Base-by-base conservation (phyloP, 139 green algal species). In the Chlorella ohadii region DNA sequence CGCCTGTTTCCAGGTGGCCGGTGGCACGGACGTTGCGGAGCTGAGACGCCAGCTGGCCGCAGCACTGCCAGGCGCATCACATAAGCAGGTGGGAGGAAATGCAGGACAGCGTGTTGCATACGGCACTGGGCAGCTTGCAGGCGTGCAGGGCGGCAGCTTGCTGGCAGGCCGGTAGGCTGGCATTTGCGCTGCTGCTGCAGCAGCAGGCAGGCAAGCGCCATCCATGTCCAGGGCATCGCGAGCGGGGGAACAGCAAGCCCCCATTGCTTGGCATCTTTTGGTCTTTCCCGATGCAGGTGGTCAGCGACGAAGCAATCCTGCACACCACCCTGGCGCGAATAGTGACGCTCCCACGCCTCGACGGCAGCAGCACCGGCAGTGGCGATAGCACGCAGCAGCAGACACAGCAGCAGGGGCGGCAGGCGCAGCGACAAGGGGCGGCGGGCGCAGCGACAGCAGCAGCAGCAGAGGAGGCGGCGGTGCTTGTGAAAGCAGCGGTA, bases 261-360 rank as follows among this genome's bases (percentile, higher is more conserved):
- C 44, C 44, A 51, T 59, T 55, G 6, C 6, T 55, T 55, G 44
- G 7, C 6, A 55, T 11, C 44, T 11, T 16, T 11, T 55, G 44
- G 11, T 11, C 44, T 55, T 55, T 11, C 44, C 11, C 7, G 15
- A 22, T 71, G 17, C 90, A 92, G 76, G 87, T 87, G 66, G 87
- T 95, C 51, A 89, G 82, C 33, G 87, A 96, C 39, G 82, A 83
- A 0, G 51, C 79, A 47, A 92, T 96, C 38, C 90, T 96, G 68
- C 90, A 96, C 86, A 96, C 88, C 28, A 96, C 93, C 0, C 70
- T 96, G 4, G 93, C 91, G 0, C 83, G 93, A 0, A 65, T 95
- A 61, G 87, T 94, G 64, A 73, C 80, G 77, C 83, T 88, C 28
- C 87, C 91, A 0, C 31, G 1, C 7, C 17, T 27, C 6, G 70